Evolutionary conservation across 495 filamentous ascomycete genomes (phyloP).

Genomic region (Lepraria neglecta): DNA sequence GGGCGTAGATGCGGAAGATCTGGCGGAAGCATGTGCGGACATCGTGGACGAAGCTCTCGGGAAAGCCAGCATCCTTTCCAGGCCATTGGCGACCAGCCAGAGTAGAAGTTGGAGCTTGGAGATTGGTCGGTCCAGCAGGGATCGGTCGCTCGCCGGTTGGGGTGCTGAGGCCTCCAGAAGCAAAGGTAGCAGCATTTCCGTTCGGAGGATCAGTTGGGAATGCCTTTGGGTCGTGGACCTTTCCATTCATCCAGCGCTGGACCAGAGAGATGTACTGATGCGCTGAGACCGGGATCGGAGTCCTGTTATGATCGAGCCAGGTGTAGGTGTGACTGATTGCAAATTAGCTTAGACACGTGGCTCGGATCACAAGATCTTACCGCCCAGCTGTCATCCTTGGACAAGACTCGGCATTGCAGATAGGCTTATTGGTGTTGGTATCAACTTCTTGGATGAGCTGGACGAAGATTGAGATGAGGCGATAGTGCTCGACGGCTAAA

Average conservation of each 20-base stretch:
- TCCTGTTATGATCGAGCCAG: conserved; percentile 66
- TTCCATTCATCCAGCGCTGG: conserved; percentile 88
- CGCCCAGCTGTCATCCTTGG: conserved; percentile 86
- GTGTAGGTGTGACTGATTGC: conserved; percentile 74
- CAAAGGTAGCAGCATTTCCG: conserved; percentile 53
- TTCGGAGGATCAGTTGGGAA: conserved; percentile 70
- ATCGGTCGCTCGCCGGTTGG: conserved; percentile 49
- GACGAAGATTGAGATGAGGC: conserved; percentile 76
- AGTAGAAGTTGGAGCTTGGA: conserved; percentile 42
- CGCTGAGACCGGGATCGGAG: conserved; percentile 65
- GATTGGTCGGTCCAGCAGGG: conserved; percentile 42
- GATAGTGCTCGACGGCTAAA: conserved; percentile 70
- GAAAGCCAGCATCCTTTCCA: conserved; percentile 83
- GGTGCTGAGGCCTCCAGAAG: conserved; percentile 54
- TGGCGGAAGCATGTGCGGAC: conserved; percentile 89
- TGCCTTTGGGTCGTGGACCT: conserved; percentile 77
- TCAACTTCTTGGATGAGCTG: conserved; percentile 75
- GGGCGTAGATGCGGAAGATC: conserved; percentile 94
- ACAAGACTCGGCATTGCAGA: conserved; percentile 77
- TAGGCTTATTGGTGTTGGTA: conserved; percentile 56
- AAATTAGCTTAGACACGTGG: conserved; percentile 15
- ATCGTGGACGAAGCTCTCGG: conserved; percentile 74
- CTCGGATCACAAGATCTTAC: conserved; percentile 46
- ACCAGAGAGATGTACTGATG: conserved; percentile 86
- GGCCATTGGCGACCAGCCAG: conserved; percentile 62